These are phyloP conservation scores for Tuber indicum DNA, from an alignment of 495 filamentous ascomycete species.

Conservation along the genomic window DNA sequence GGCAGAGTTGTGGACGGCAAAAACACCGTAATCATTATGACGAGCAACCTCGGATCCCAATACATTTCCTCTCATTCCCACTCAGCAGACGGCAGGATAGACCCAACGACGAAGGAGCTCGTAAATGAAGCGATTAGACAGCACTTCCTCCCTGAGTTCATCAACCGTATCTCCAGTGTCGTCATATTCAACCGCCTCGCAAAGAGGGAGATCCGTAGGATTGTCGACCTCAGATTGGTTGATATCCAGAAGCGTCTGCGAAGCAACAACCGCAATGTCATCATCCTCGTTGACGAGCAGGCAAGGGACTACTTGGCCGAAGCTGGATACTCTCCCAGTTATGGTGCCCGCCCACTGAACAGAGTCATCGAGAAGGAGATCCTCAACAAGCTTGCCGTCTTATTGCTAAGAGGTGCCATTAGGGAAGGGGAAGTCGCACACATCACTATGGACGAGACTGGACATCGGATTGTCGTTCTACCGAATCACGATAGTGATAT, in stretches of 20 bases:
- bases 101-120: constrained; percentile 75
- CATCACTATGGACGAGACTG: constrained; percentile 60
- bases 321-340: constrained; percentile 86
- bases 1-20: constrained; percentile 87
- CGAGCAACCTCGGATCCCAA: constrained; percentile 91
- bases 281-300: constrained; percentile 65
- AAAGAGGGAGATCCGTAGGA: constrained; percentile 78
- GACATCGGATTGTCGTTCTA: constrained; percentile 63
- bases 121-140: constrained; percentile 82
- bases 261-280: constrained; percentile 73
- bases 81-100: constrained; percentile 66
- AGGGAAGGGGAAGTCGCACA: constrained; percentile 74
- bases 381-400: constrained; percentile 81
- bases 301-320: constrained; percentile 85
- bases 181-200: constrained; percentile 99
- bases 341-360: constrained; percentile 81
- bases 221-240: constrained; percentile 80
- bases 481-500: constrained; percentile 70
- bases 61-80: constrained; percentile 60
- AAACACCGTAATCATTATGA: constrained; percentile 99
- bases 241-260: constrained; percentile 87
- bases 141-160: constrained; percentile 96
- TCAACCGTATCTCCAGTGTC: constrained; percentile 89
- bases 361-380: constrained; percentile 94
- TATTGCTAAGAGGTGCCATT: constrained; percentile 78